Evolutionary conservation across 345 rosid species (phyloP).

Genomic region (Reutealis trisperma): DNA sequence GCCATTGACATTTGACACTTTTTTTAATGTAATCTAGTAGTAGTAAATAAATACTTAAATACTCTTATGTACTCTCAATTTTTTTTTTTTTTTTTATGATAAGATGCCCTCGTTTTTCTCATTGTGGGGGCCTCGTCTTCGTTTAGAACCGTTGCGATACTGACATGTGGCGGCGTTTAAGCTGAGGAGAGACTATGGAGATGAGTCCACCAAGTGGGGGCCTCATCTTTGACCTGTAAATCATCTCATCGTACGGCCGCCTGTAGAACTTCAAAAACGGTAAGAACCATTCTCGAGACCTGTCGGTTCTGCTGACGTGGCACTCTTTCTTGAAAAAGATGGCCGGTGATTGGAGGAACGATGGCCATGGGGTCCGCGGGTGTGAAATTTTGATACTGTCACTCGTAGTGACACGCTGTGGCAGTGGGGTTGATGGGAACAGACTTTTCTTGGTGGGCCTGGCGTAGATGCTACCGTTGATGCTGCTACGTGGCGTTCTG

Average conservation of each 20-base stretch:
- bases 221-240: constrained; percentile 82
- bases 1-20: constrained; percentile 23
- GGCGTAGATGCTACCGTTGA: constrained; percentile 21
- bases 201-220: constrained; percentile 90
- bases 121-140: background rate
- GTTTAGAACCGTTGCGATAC: constrained; percentile 81
- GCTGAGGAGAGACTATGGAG: constrained; percentile 73
- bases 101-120: too few relatives aligned
- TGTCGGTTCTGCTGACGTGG: constrained; percentile 57
- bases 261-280: constrained; percentile 74
- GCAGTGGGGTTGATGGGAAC: constrained; percentile 82
- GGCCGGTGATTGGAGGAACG: constrained; percentile 92
- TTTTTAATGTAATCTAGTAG: constrained; percentile 6
- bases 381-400: constrained; percentile 22
- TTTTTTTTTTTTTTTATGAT: background rate
- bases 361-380: constrained; percentile 71
- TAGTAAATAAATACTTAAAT: background rate
- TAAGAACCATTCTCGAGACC: constrained; percentile 69
- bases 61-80: constrained; percentile 25
- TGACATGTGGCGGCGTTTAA: constrained; percentile 76
- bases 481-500: constrained; percentile 45
- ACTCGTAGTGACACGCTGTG: constrained; percentile 47
- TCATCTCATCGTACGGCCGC: constrained; percentile 90
- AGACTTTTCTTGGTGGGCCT: constrained; percentile 39
- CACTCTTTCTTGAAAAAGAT: constrained; percentile 64